Conservation (phyloP, 177 flowering plant species). For the Vitis hybrid region DNA sequence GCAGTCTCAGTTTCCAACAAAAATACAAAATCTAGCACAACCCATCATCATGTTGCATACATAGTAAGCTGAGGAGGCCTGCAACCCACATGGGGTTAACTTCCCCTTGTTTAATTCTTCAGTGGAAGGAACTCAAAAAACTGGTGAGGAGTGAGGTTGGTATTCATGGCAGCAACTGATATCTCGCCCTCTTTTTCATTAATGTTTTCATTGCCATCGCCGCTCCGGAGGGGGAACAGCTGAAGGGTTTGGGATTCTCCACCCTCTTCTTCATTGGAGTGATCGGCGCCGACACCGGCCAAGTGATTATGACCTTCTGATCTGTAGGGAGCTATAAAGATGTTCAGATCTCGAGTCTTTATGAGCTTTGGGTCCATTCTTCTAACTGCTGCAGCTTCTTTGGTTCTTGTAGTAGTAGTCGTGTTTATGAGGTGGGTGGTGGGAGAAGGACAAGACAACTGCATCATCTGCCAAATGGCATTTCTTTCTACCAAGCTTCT, state of each 20-base stretch:
- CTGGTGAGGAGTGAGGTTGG: slow-evolving; percentile 30
- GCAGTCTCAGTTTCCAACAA: slow-evolving; percentile 27
- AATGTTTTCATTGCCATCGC: slow-evolving; percentile 11
- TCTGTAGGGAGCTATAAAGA: slow-evolving; percentile 16
- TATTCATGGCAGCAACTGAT: slow-evolving; percentile 12
- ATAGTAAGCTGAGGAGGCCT: background rate
- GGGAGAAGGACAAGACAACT: slow-evolving; percentile 31
- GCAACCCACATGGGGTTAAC: background rate
- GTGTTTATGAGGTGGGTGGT: slow-evolving; percentile 21
- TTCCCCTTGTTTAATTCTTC: slow-evolving; percentile 35
- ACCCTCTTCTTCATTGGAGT: background rate
- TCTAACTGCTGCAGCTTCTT: background rate
- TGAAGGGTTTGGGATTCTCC: slow-evolving; percentile 56
- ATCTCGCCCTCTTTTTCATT: slow-evolving; percentile 17
- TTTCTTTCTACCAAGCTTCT: slow-evolving; percentile 35
- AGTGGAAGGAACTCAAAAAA: slow-evolving; percentile 72
- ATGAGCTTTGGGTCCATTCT: slow-evolving; percentile 22
- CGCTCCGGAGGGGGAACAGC: slow-evolving; percentile 57
- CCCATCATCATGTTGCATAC: slow-evolving; percentile 11
- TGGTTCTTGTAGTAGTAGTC: slow-evolving; percentile 1
- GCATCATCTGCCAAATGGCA: slow-evolving; percentile 69
- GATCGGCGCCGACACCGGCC: background rate
- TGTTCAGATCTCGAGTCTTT: slow-evolving; percentile 22
- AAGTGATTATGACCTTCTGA: background rate
- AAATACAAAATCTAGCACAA: slow-evolving; percentile 10